Evolutionary conservation across 345 rosid genomes (phyloP).

Genomic region (Eucalyptus marginata): DNA sequence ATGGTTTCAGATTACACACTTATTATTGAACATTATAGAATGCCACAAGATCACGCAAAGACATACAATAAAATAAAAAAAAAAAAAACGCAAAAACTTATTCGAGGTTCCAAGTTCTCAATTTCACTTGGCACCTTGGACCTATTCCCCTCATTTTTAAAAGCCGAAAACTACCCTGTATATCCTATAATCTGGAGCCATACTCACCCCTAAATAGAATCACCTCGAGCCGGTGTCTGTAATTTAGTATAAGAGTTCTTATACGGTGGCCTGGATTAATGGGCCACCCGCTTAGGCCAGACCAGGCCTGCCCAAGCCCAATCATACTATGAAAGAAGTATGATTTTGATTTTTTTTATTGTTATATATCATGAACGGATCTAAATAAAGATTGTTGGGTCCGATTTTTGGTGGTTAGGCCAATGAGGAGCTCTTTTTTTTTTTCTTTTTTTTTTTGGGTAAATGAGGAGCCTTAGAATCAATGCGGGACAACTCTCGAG

Average conservation of each 20-base stretch:
- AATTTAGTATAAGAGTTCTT: neutral
- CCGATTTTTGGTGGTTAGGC: neutral
- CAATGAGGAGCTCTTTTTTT: neutral
- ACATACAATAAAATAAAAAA: too few species aligned
- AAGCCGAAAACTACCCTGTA: too few species aligned
- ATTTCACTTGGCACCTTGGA: too few species aligned
- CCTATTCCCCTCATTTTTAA: too few species aligned
- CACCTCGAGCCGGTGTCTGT: neutral
- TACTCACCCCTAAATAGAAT: too few species aligned
- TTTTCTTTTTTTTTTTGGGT: too few species aligned
- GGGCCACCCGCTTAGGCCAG: neutral
- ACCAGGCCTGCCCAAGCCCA: neutral
- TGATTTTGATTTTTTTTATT: neutral
- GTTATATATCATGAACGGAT: neutral
- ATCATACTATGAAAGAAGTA: neutral
- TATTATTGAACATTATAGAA: too few species aligned
- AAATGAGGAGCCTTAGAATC: neutral
- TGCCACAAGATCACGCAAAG: fast-evolving
- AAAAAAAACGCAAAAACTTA: too few species aligned
- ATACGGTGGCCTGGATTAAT: neutral
- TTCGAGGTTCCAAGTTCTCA: too few species aligned
- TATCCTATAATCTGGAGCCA: too few species aligned
- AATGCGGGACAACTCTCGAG: neutral
- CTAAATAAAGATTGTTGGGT: neutral
- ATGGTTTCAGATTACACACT: too few species aligned